phyloP scores from a whole-genome alignment of 495 filamentous ascomycete species.

The Penicillium parvum region DNA sequence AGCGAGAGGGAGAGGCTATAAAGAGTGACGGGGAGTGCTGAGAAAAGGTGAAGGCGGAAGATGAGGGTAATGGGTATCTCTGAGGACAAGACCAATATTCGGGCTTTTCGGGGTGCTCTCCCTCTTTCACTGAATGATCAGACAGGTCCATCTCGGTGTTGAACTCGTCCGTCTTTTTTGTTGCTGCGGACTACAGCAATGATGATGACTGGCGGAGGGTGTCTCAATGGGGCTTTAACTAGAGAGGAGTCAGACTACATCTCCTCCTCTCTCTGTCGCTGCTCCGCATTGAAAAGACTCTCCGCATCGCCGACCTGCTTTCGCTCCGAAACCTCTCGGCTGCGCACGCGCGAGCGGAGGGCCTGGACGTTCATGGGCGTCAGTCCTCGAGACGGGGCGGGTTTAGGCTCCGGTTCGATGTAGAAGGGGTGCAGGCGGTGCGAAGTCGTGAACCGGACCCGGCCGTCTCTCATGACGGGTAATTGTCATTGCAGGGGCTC shows the following conservation, averaged over 20 bases:
- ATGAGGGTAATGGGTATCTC: constrained; percentile 17
- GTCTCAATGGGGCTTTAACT: constrained; percentile 2
- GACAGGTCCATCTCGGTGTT: constrained; percentile 2
- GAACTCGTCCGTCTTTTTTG: constrained; percentile 1
- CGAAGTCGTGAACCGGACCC: constrained; percentile 44
- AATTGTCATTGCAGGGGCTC: constrained; percentile 97
- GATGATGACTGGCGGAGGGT: no score
- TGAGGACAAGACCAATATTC: constrained; percentile 5
- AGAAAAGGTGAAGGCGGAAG: background rate
- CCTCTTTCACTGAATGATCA: background rate
- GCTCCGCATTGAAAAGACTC: constrained; percentile 47
- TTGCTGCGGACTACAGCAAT: no score
- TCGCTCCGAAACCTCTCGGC: constrained; percentile 73
- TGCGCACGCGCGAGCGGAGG: constrained; percentile 44
- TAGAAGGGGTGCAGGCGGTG: constrained; percentile 44
- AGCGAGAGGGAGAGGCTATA: background rate
- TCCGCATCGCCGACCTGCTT: constrained; percentile 83
- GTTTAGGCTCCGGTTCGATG: constrained; percentile 32
- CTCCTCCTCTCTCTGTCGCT: constrained; percentile 20
- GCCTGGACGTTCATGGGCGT: constrained; percentile 64
- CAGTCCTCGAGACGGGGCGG: constrained; percentile 73
- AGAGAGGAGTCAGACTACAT: constrained; percentile 5
- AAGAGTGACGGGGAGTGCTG: background rate
- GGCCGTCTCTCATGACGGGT: constrained; percentile 87
- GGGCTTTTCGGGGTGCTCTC: no score